Evolutionary conservation across 176 grass and related monocot genomes (phyloP), one percentile per base, ranked within the genome.

Genomic region (Chrysopogon serrulatus): DNA sequence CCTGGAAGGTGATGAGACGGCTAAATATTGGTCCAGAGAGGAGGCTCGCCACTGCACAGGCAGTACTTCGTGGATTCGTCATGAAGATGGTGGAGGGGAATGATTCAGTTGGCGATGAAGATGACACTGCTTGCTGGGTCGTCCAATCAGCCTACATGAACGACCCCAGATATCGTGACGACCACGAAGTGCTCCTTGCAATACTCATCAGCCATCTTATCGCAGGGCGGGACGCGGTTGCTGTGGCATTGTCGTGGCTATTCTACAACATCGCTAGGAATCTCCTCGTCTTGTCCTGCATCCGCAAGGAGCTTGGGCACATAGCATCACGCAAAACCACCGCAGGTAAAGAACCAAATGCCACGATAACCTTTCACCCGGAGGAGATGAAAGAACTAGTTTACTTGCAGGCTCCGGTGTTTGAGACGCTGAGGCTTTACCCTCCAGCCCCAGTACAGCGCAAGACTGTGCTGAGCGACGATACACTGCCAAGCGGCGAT

Each of bases 391-490:
- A 77, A 1, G 37, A 39, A 15, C 79, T 87, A 2, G 48, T 84
- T 5, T 91, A 91, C 69, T 28, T 91, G 18, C 76, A 84, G 3
- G 89, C 85, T 8, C 76, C 89, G n/a, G n/a, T 87, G 35, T 79
- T 76, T 10, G 89, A 91, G 66, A 60, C 85, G 3, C 56, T 91
- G 10, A 64, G 89, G 65, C 68, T 91, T 0, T 75, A 70, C 57
- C 89, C 85, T 0, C 56, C 89, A 0, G 32, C 24, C 2, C 74
- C 81, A 0, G 16, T 73, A 1, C 73, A 87, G 41, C 82, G 60
- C 3, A 91, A 87, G 62, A 13, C 27, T 11, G 71, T 77, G 18
- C 8, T 77, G 21, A n/a, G n/a, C n/a, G n/a, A n/a, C n/a, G n/a
- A n/a, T n/a, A n/a, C n/a, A n/a, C n/a, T n/a, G n/a, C n/a, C n/a